A percentile compares a stretch with the other conserved stretches of the same genome.
phyloP scores from a whole-genome alignment of 164 flowering plant species.

The Stephania cephalantha region DNA sequence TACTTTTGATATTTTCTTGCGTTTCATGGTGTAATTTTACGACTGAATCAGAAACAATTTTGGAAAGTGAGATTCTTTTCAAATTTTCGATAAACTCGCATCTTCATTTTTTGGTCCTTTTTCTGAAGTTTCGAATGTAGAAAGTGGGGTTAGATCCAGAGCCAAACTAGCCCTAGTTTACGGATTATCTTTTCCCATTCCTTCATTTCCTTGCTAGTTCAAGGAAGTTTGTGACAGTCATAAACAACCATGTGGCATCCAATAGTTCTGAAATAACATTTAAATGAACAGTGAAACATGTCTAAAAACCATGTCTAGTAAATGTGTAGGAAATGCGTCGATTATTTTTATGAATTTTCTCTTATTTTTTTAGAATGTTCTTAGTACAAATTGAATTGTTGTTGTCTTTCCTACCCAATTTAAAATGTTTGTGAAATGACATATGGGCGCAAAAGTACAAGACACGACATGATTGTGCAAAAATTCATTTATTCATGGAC shows the following conservation, averaged over 20 bases:
- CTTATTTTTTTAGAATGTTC: too few species aligned
- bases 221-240: background rate
- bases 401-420: background rate
- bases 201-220: background rate
- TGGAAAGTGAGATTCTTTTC: too few species aligned
- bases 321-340: background rate
- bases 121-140: too few species aligned
- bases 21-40: too few species aligned
- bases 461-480: background rate
- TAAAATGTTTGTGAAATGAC: background rate
- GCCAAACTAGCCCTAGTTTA: too few species aligned
- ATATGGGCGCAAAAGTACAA: background rate
- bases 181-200: too few species aligned
- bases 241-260: background rate
- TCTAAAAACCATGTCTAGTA: background rate
- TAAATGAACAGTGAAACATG: background rate
- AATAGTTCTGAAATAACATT: background rate
- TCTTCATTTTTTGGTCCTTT: too few species aligned
- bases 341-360: background rate
- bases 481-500: background rate
- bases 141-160: too few species aligned
- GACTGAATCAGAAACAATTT: too few species aligned
- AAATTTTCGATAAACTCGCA: too few species aligned
- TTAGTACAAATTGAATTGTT: background rate
- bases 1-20: too few species aligned